Base-by-base conservation (phyloP, 2,329 filamentous ascomycete species). In the Madurella fahalii region DNA sequence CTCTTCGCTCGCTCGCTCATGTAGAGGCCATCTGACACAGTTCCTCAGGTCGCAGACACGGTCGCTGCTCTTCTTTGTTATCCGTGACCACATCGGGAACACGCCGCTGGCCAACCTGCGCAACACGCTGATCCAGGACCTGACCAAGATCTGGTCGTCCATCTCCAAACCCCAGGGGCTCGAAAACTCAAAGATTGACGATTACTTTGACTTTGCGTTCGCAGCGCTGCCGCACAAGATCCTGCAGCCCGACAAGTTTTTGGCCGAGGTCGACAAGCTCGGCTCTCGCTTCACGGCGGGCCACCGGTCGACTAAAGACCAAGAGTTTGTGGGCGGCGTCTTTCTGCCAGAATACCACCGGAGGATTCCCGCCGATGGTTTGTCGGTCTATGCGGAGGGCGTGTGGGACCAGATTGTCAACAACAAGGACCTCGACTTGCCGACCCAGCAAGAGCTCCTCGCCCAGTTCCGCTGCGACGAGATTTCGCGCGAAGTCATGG, bases 141-240 rank as follows among this genome's bases (percentile, higher is more conserved):
- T 99, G 58, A 86, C 85, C 48, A 89, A 93, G 69, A 90, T 99
- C 64, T 99, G 94, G 94, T 82, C 87, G 2, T 88, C 90, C 47
- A 86, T 99, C 57, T 92, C 92, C 40, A 99, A 99, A 70, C 94
- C 94, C 4, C 74, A 85, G 32, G 93, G 93, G 0, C 79, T 97
- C 53, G 94, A 99, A 69, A 84, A 85, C 62, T 93, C 93, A 17
- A 84, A 81, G 54, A 97, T 99, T 61, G 89, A 94, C 64, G 93
- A 99, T 68, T 99, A 97, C 75, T 99, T 99, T 67, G 94, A 99
- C 74, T 97, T 99, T 72, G 92, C 91, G 52, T 99, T 99, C 67
- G 90, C 92, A 46, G 91, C 93, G 0, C 80, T 99, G 18, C 94
- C 94, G 4, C 94, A 99, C 78, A 99, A 99, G 77, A 91, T 96